Conservation (phyloP, 768 basidiomycete genomes). For the Rhizopogon roseolus region DNA sequence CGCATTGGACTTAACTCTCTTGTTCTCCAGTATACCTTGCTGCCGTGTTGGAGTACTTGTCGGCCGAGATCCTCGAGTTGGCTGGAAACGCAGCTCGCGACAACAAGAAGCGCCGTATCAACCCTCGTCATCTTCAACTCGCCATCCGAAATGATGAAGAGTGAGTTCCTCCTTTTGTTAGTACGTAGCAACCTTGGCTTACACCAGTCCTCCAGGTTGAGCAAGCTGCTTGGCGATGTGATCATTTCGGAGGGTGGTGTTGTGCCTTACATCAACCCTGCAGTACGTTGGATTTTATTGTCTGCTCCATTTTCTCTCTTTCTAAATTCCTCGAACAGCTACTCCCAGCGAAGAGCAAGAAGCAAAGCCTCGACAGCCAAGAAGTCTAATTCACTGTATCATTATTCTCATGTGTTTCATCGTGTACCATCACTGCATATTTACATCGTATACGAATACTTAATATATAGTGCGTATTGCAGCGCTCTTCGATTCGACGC, state of each 20-base stretch:
- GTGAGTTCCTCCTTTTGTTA: constrained; percentile 31
- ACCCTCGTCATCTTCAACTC: constrained; percentile 90
- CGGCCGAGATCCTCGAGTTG: constrained; percentile 91
- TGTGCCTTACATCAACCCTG: constrained; percentile 74
- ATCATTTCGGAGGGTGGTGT: constrained; percentile 97
- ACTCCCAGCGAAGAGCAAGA: constrained; percentile 26
- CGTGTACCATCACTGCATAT: not conserved
- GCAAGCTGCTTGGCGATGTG: constrained; percentile 71
- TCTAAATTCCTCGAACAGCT: constrained; percentile 10
- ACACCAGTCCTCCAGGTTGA: constrained; percentile 40
- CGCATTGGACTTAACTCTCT: not conserved
- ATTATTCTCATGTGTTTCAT: not conserved
- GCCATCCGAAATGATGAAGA: constrained; percentile 95
- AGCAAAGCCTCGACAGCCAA: constrained; percentile 27
- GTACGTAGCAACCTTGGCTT: not conserved
- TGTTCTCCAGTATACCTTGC: constrained; percentile 73
- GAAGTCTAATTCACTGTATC: constrained; percentile 17
- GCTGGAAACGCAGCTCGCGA: constrained; percentile 88
- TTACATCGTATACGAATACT: not conserved
- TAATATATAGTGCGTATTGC: not conserved
- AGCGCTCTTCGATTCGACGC: not conserved
- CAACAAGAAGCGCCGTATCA: constrained; percentile 95
- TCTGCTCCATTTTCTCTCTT: not conserved
- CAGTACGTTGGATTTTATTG: constrained; percentile 24
- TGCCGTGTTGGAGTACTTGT: constrained; percentile 88